Percentiles rank a stretch among this genome's conserved stretches.
These are phyloP conservation scores for Leccinum boreale DNA, from an alignment of 768 basidiomycete genomes.

Conservation along the genomic window DNA sequence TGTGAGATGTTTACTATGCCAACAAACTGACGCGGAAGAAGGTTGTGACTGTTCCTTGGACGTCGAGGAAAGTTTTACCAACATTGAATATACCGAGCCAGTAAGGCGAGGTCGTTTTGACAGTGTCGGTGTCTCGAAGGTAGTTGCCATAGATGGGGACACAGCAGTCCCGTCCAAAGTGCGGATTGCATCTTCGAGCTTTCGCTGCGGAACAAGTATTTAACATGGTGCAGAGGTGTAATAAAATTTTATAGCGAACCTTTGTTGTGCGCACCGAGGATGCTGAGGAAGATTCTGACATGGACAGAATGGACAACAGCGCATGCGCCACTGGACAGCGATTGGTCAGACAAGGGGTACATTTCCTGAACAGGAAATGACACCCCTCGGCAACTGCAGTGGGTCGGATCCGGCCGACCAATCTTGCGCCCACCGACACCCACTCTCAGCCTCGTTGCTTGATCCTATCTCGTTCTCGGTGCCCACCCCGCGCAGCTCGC, in stretches of 20 bases:
- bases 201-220: slow-evolving; percentile 46
- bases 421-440: too few species aligned
- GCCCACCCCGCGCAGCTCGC: not conserved
- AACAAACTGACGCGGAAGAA: slow-evolving; percentile 21
- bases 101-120: slow-evolving; percentile 54
- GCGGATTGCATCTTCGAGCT: slow-evolving; percentile 79
- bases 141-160: slow-evolving; percentile 29
- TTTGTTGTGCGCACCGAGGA: slow-evolving; percentile 41
- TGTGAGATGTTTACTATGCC: not conserved
- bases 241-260: slow-evolving; percentile 25
- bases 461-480: not conserved
- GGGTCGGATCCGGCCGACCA: too few species aligned
- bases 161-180: slow-evolving; percentile 63
- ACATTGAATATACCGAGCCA: slow-evolving; percentile 70
- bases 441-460: too few species aligned
- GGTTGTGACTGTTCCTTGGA: slow-evolving; percentile 42
- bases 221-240: not conserved
- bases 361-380: not conserved
- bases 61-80: slow-evolving; percentile 74
- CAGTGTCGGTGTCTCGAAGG: slow-evolving; percentile 33
- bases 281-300: slow-evolving; percentile 15
- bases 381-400: too few species aligned
- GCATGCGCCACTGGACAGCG: not conserved
- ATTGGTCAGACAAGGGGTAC: not conserved
- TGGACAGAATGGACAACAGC: not conserved